Base-by-base conservation (phyloP, 768 basidiomycete species). In the Tulasnella calospora region DNA sequence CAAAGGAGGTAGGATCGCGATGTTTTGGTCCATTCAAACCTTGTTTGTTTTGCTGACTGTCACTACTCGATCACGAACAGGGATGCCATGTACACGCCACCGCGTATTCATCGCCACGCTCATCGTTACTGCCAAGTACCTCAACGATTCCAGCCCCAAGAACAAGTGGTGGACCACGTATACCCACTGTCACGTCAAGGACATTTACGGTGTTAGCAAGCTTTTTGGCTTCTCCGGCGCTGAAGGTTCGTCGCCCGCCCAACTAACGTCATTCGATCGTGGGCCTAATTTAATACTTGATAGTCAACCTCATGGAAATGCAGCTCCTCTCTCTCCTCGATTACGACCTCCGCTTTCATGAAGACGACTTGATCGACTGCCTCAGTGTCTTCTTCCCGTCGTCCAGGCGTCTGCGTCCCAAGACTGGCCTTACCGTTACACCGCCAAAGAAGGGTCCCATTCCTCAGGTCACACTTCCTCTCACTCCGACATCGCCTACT, bases 91-190 rank as follows among this genome's bases (percentile, higher is more conserved):
- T 84, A 97, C 97, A 30, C 90, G 95, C 46, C 97, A 99, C 83
- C 92, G 97, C 71, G 92, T 99, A 74, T 98, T 99, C 85, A 89
- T 99, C 81, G 97, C 97, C 33, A 92, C 94, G 0, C 92, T 99
- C 81, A 98, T 99, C 84, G 93, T 95, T 57, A 91, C 97, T 33
- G 92, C 95, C 80, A 99, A 99, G 86, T 98, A 98, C 85, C 90
- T 98, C 83, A 98, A 99, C 85, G 95, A 96, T 85, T 92, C 93
- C n/a, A 92, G 92, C 69, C 94, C 94, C 3, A 97, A 96, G 88
- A 99, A 98, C 86, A 88, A 89, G 83, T 94, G 98, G 86, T 99
- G 97, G 97, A 89, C 92, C 77, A 85, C 86, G 71, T 94, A 95
- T 83, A 92, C 91, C 23, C 86, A 93, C 80, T 96, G 94, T 86